Evolutionary conservation across 164 flowering plant genomes (phyloP).

Genomic region (Nymphaea colorata): DNA sequence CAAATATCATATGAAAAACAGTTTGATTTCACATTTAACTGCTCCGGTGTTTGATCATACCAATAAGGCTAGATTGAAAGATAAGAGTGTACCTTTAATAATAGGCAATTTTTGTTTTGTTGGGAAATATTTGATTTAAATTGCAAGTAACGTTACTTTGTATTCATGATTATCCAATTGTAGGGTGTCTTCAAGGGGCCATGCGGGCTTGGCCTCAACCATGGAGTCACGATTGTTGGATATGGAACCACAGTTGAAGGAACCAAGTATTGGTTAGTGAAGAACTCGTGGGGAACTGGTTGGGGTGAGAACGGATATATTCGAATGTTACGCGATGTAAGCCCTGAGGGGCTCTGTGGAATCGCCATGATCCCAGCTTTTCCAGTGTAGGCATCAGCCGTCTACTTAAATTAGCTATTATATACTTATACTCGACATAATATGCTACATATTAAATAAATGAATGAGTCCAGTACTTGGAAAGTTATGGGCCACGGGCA

Average conservation of each 20-base stretch:
- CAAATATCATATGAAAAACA: too few species aligned
- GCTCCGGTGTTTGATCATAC: too few species aligned
- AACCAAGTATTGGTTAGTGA: conserved; percentile 30
- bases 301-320: conserved; percentile 41
- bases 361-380: conserved; percentile 16
- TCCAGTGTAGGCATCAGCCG: conserved; percentile 24
- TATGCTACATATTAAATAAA: not conserved
- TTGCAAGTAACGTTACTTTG: too few species aligned
- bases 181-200: not conserved
- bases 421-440: not conserved
- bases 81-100: too few species aligned
- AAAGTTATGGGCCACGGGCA: not conserved
- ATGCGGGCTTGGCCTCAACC: conserved; percentile 3
- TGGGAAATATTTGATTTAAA: too few species aligned
- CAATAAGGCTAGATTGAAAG: too few species aligned
- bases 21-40: too few species aligned
- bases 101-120: too few species aligned
- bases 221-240: conserved; percentile 31
- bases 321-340: conserved; percentile 19
- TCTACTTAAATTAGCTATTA: not conserved
- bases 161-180: not conserved
- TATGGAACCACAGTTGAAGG: conserved; percentile 26
- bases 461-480: not conserved
- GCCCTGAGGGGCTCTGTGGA: conserved; percentile 20
- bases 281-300: conserved; percentile 28